A percentile compares a stretch with the other conserved stretches of the same genome.
phyloP scores from a whole-genome alignment of 306 rosid species.

The Medicago truncatula region MtrunA17r5.0-ANR NC_053043.1:46266001-46266500 shows the following conservation, averaged over 20 bases:
- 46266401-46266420: slow-evolving; percentile 99
- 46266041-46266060: slow-evolving; percentile 98
- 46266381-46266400: slow-evolving; percentile 44
- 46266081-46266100: slow-evolving; percentile 64
- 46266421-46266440: slow-evolving; percentile 89
- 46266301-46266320: slow-evolving; percentile 5
- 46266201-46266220: slow-evolving; percentile 97
- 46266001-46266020: slow-evolving; percentile 91
- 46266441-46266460: slow-evolving; percentile 91
- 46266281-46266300: slow-evolving; percentile 55
- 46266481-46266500: slow-evolving; percentile 44
- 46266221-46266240: slow-evolving; percentile 78
- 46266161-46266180: slow-evolving; percentile 49
- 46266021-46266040: slow-evolving; percentile 98
- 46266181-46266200: slow-evolving; percentile 84
- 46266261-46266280: slow-evolving; percentile 96
- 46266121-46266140: slow-evolving; percentile 14
- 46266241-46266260: slow-evolving; percentile 92
- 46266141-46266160: slow-evolving; percentile 29
- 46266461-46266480: slow-evolving; percentile 97
- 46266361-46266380: slow-evolving; percentile 31
- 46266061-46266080: slow-evolving; percentile 91
- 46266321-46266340: background rate
- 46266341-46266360: background rate
- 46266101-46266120: slow-evolving; percentile 18